phyloP scores from a whole-genome alignment of 371 early-diverging fungal species.

The Saksenaea vasiformis region DNA sequence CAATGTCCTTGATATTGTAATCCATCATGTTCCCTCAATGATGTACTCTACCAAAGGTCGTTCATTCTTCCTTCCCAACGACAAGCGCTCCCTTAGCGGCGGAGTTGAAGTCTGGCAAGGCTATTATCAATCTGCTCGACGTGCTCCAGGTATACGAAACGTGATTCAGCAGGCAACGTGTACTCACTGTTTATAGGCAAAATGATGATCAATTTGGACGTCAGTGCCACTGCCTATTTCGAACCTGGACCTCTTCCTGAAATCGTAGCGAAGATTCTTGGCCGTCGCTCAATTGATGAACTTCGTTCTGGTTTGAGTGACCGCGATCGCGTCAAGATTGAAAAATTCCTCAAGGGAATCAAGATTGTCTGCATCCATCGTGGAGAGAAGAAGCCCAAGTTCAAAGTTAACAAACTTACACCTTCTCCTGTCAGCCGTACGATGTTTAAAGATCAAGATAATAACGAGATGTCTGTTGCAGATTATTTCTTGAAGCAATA shows the following conservation, averaged over 20 bases:
- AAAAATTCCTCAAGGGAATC: conserved; percentile 70
- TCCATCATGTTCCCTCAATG: conserved; percentile 75
- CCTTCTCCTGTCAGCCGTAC: conserved; percentile 63
- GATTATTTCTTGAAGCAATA: conserved; percentile 75
- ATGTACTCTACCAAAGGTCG: conserved; percentile 76
- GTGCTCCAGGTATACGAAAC: conserved; percentile 59
- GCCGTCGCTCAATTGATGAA: conserved; percentile 58
- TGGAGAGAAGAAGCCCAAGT: conserved; percentile 62
- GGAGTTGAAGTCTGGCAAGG: conserved; percentile 94
- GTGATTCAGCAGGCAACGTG: neutral
- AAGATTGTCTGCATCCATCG: conserved; percentile 77
- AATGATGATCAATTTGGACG: conserved; percentile 83
- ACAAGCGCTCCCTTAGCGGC: conserved; percentile 56
- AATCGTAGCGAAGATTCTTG: conserved; percentile 63
- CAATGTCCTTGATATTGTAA: conserved; percentile 78
- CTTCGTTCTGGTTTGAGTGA: conserved; percentile 63
- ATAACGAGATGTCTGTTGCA: conserved; percentile 61
- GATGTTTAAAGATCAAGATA: conserved; percentile 58
- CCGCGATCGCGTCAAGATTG: conserved; percentile 63
- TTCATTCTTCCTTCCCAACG: conserved; percentile 83
- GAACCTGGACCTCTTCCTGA: conserved; percentile 69
- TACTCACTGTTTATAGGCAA: conserved; percentile 28
- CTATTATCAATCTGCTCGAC: conserved; percentile 82
- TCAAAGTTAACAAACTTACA: conserved; percentile 68
- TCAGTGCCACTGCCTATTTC: conserved; percentile 84